phyloP scores from a whole-genome alignment of 345 rosid genomes.

The Lepidium sativum region DNA sequence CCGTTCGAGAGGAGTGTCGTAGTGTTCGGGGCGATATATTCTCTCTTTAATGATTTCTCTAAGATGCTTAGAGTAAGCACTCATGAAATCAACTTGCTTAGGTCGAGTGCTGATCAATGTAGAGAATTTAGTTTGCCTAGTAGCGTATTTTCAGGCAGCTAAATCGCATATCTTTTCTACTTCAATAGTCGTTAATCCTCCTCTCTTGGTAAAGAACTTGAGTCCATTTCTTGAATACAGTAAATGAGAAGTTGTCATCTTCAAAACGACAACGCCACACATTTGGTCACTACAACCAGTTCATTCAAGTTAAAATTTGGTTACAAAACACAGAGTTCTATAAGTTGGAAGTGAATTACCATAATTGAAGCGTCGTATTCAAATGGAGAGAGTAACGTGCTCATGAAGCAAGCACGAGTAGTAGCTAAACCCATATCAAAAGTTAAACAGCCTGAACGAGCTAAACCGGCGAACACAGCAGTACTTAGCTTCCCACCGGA shows the following conservation, averaged over 20 bases:
- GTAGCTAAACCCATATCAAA: constrained; percentile 93
- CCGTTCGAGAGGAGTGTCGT: constrained; percentile 70
- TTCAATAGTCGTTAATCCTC: constrained; percentile 75
- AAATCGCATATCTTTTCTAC: constrained; percentile 74
- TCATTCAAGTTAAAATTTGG: too few species aligned
- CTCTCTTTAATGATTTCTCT: constrained; percentile 60
- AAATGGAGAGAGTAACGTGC: constrained; percentile 64
- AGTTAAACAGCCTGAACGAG: constrained; percentile 68
- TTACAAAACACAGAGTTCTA: not conserved
- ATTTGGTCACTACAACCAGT: too few species aligned
- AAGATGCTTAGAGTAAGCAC: constrained; percentile 60
- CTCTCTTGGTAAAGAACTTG: constrained; percentile 78
- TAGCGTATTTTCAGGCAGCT: constrained; percentile 72
- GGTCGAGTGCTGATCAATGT: constrained; percentile 39
- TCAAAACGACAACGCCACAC: too few species aligned
- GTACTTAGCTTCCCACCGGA: constrained; percentile 37
- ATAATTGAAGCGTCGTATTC: constrained; percentile 79
- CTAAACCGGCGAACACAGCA: constrained; percentile 69
- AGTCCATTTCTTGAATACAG: constrained; percentile 62
- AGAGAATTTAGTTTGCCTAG: constrained; percentile 54
- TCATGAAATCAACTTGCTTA: constrained; percentile 63
- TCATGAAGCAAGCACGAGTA: constrained; percentile 95
- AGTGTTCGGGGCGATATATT: constrained; percentile 75
- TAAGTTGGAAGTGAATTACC: constrained; percentile 29
- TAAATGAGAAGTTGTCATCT: too few species aligned